A percentile compares a stretch with the other conserved stretches of the same genome.
These are phyloP conservation scores for Urostyla sp. DNA, from an alignment of 73 alveolate genomes.

Conservation along the genomic window DNA sequence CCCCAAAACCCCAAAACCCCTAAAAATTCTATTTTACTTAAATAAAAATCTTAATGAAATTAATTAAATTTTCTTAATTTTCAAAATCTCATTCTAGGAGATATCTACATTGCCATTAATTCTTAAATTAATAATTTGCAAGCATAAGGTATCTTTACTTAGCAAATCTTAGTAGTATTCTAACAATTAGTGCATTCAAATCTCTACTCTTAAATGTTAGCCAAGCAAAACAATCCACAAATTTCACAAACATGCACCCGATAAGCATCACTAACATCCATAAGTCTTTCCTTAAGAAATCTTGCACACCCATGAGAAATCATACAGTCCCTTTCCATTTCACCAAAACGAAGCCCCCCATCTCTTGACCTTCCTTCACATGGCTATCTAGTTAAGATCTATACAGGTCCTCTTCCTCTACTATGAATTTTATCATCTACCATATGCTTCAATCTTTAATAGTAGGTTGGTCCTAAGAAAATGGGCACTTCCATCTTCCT, in stretches of 20 bases:
- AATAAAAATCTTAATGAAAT: too few relatives aligned
- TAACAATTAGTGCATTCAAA: constrained; percentile 94
- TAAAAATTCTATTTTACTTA: too few relatives aligned
- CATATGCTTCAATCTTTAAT: constrained; percentile 99
- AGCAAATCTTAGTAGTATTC: constrained; percentile 81
- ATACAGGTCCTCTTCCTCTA: constrained; percentile 96
- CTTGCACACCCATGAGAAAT: constrained; percentile 98
- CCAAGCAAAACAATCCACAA: constrained; percentile 95
- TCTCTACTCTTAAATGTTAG: constrained; percentile 84
- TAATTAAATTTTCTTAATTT: too few relatives aligned
- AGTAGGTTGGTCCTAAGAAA: constrained; percentile 99
- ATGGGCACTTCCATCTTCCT: constrained; percentile 91
- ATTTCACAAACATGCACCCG: constrained; percentile 96
- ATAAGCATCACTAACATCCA: constrained; percentile 97
- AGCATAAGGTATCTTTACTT: constrained; percentile 97
- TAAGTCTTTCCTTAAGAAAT: constrained; percentile 96
- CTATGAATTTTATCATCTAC: constrained; percentile 99
- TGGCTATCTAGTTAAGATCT: constrained; percentile 98
- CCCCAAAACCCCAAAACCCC: too few relatives aligned
- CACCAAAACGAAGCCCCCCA: constrained; percentile 99
- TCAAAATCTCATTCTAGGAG: constrained; percentile 92
- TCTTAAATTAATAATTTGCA: constrained; percentile 98
- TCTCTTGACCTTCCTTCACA: constrained; percentile 99
- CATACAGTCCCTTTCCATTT: constrained; percentile 99
- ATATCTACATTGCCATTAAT: constrained; percentile 98